Evolutionary conservation across 2,329 filamentous ascomycete species (phyloP), one percentile per base, ranked within the genome.

Genomic region (Paecilomyces formosus): DNA sequence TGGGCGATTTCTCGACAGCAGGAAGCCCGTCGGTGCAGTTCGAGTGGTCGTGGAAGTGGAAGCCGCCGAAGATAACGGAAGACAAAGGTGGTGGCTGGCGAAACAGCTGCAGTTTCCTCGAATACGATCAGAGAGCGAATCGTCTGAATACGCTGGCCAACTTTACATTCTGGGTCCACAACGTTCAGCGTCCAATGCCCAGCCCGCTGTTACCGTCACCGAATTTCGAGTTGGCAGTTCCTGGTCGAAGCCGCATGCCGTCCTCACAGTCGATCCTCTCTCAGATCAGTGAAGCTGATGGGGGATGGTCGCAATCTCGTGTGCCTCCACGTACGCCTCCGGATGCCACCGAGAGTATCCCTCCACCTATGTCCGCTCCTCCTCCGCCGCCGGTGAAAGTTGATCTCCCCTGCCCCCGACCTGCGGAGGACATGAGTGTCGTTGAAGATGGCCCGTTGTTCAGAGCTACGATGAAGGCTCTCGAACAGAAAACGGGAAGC

Each of bases 21-120:
- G 92, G 93, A n/a, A 90, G 81, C 67, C 80, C 88, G 6, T 93
- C 90, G 1, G 88, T 96, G 30, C 87, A 91, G 33, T 97, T 97
- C 70, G 88, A 93, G 63, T 99, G 93, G 92, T 87, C 88, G 7
- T 99, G 94, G 94, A 94, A 88, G 79, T 99, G 93, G 92, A 91
- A 89, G 70, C 90, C 94, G 8, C 94, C 94, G 39, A 96, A 91
- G 79, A 69, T 78, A 13, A 77, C 79, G 15, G 92, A 97, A 70
- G 92, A 97, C 71, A 85, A 85, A 67, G 90, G 89, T 30, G 91
- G 92, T 58, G 94, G 94, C 52, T 99, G 94, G 93, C 89, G 91
- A 70, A 97, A 95, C 70, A 89, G 88, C 66, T 97, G 94, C 81
- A 97, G 91, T 72, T 97, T 99, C 76, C 88, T 97, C 66, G 94